Percentiles rank a stretch among this genome's conserved stretches.
phyloP scores from a whole-genome alignment of 352 stramenopile genomes.

The Globisporangium rhizosaccharum region DNA sequence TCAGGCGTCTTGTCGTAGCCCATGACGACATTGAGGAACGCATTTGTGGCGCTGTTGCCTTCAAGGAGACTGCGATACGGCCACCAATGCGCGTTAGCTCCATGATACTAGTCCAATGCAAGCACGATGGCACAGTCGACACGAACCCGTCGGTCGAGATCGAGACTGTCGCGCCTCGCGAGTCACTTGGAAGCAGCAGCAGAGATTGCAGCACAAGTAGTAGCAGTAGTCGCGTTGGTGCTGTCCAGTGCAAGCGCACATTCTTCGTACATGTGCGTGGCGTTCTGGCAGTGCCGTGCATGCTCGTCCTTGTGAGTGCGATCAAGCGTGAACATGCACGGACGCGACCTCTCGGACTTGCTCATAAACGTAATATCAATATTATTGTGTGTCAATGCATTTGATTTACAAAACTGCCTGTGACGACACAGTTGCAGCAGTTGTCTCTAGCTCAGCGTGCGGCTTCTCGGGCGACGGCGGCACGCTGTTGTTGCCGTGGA shows the following conservation, averaged over 20 bases:
- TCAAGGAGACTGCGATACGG: background rate
- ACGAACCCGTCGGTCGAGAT: background rate
- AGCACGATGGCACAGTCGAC: background rate
- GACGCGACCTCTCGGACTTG: too few species aligned
- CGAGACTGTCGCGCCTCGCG: background rate
- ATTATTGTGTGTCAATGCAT: background rate
- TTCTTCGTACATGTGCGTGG: background rate
- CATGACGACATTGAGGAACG: background rate
- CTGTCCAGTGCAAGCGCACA: background rate
- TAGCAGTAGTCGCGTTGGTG: background rate
- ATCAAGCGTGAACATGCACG: too few species aligned
- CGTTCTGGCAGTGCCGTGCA: background rate
- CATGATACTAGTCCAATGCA: too few species aligned
- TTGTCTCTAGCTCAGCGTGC: slow-evolving; percentile 15
- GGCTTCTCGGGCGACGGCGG: slow-evolving; percentile 31
- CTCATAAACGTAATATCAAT: too few species aligned
- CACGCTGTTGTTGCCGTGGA: slow-evolving; percentile 44
- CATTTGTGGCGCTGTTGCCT: background rate
- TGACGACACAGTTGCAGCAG: background rate
- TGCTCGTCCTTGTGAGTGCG: too few species aligned
- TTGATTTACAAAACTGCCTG: slow-evolving; percentile 12
- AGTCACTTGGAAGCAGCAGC: background rate
- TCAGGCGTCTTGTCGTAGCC: background rate
- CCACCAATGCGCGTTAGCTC: background rate
- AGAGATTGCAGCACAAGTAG: background rate